Evolutionary conservation across 768 basidiomycete species (phyloP).

Genomic region (Leccinum obscurum): DNA sequence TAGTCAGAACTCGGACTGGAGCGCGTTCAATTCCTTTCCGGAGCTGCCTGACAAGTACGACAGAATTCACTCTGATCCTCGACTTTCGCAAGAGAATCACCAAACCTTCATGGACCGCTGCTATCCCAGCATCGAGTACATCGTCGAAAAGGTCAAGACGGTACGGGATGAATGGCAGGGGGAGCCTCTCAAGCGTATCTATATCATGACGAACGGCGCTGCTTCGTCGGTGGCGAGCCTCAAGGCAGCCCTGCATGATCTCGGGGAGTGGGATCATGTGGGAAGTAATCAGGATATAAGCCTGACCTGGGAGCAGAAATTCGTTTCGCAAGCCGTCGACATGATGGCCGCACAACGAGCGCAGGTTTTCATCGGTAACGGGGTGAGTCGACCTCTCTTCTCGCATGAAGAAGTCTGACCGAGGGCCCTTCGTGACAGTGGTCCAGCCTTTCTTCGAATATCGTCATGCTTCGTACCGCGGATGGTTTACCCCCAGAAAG

Average conservation of each 20-base stretch:
- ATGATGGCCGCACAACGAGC: constrained; percentile 49
- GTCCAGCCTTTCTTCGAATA: constrained; percentile 42
- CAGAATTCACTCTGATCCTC: constrained; percentile 28
- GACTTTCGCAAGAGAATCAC: constrained; percentile 20
- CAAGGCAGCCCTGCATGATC: constrained; percentile 31
- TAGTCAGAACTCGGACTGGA: constrained; percentile 34
- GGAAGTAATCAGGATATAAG: constrained; percentile 42
- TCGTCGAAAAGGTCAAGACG: constrained; percentile 39
- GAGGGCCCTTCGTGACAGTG: constrained; percentile 26
- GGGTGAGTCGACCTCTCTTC: constrained; percentile 33
- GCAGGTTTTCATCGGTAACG: constrained; percentile 54
- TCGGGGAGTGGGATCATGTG: constrained; percentile 39
- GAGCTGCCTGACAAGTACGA: constrained; percentile 38
- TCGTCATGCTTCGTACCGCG: constrained; percentile 38
- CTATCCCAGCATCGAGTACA: constrained; percentile 40
- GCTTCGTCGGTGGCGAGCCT: constrained; percentile 41
- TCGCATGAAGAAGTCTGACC: constrained; percentile 1
- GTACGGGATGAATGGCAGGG: constrained; percentile 30
- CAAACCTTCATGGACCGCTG: constrained; percentile 40
- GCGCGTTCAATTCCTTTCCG: constrained; percentile 46
- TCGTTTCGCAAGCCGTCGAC: constrained; percentile 46
- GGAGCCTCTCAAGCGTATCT: constrained; percentile 36
- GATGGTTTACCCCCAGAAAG: constrained; percentile 26
- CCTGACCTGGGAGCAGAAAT: constrained; percentile 42
- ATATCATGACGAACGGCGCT: constrained; percentile 49